Evolutionary conservation across 768 basidiomycete species (phyloP).

Genomic region (Termitomyces sp.): DNA sequence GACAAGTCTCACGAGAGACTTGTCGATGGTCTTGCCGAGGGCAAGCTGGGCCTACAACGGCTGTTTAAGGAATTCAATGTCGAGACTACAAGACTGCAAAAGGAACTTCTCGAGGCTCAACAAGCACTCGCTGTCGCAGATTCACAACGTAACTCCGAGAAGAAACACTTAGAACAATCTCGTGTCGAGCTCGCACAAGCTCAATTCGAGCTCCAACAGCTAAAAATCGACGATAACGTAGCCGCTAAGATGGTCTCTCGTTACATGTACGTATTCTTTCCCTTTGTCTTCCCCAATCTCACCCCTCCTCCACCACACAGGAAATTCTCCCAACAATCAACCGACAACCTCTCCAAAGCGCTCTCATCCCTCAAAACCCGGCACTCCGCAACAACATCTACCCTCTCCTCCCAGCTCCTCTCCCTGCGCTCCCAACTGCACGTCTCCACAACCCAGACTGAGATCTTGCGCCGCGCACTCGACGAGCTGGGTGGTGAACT

Average conservation of each 20-base stretch:
- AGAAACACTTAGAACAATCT: conserved; percentile 35
- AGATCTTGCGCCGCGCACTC: conserved; percentile 53
- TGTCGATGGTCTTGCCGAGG: conserved; percentile 40
- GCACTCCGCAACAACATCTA: conserved; percentile 57
- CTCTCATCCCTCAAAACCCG: conserved; percentile 56
- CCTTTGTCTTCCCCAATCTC: neutral
- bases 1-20: conserved; percentile 24
- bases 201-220: conserved; percentile 49
- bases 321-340: conserved; percentile 81
- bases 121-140: conserved; percentile 39
- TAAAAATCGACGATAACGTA: conserved; percentile 62
- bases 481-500: conserved; percentile 72
- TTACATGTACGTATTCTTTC: conserved; percentile 60
- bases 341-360: conserved; percentile 59
- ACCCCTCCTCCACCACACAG: conserved; percentile 28
- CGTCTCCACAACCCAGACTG: conserved; percentile 37
- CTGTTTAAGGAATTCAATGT: conserved; percentile 46
- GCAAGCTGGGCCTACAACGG: conserved; percentile 43
- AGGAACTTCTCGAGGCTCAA: conserved; percentile 37
- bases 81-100: conserved; percentile 43
- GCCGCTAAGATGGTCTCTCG: conserved; percentile 82
- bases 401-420: conserved; percentile 48
- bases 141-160: conserved; percentile 43
- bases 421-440: conserved; percentile 39
- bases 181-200: conserved; percentile 41